These are phyloP conservation scores for Cercophora sp. DNA, from an alignment of 495 filamentous ascomycete genomes.

Conservation along the genomic window DNA sequence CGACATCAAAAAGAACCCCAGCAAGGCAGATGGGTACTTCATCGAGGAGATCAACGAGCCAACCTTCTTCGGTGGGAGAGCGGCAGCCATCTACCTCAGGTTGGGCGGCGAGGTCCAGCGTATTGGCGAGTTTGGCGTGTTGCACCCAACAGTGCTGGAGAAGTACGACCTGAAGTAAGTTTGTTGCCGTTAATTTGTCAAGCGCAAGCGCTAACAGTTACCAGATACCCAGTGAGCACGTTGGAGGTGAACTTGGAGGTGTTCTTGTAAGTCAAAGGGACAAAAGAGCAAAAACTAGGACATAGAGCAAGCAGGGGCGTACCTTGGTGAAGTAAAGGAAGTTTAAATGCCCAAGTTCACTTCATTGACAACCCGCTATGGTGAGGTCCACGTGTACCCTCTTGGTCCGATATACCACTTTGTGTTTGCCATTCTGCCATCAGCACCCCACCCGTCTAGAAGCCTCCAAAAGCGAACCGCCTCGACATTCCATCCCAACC, in stretches of 20 bases:
- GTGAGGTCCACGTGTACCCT: no score
- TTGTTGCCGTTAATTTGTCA: not conserved
- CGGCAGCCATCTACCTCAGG: conserved; percentile 73
- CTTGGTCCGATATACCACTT: no score
- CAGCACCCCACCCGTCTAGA: no score
- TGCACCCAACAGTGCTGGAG: conserved; percentile 88
- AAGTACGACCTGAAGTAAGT: conserved; percentile 83
- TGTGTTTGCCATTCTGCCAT: no score
- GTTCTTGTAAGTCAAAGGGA: conserved; percentile 60
- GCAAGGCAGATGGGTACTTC: conserved; percentile 70
- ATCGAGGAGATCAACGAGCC: conserved; percentile 87
- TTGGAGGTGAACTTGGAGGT: conserved; percentile 93
- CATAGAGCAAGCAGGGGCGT: not conserved
- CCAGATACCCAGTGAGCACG: conserved; percentile 87
- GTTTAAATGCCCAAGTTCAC: no score
- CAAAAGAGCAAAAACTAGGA: not conserved
- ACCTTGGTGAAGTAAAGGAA: no score
- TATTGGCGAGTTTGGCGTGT: conserved; percentile 86
- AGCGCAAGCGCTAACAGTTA: conserved; percentile 19
- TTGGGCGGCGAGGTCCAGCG: conserved; percentile 63
- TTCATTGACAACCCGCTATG: no score
- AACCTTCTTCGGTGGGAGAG: conserved; percentile 87
- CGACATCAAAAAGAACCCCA: conserved; percentile 47
- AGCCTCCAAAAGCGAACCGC: no score
- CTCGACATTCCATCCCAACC: no score